phyloP scores from a whole-genome alignment of 495 filamentous ascomycete species.

The Xylaria palmicola region DNA sequence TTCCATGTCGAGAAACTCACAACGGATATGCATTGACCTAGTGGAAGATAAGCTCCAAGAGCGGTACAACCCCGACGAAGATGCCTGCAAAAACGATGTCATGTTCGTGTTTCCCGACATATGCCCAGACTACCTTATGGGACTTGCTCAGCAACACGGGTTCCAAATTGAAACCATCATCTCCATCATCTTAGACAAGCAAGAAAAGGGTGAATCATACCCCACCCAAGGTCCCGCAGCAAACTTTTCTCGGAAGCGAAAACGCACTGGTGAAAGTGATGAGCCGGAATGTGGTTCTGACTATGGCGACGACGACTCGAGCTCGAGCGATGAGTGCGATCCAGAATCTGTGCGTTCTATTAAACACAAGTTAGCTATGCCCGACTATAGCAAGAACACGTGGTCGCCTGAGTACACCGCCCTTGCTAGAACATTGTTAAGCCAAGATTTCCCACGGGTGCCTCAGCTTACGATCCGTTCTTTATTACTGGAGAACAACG shows the following conservation, averaged over 20 bases:
- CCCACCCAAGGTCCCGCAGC: conserved; percentile 23
- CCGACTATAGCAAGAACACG: background rate
- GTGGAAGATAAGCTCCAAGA: background rate
- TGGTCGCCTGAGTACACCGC: background rate
- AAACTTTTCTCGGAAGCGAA: conserved; percentile 32
- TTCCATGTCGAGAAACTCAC: background rate
- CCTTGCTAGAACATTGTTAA: conserved; percentile 23
- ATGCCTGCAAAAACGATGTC: conserved; percentile 25
- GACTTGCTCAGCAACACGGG: conserved; percentile 8
- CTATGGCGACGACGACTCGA: background rate
- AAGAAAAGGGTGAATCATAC: conserved; percentile 34
- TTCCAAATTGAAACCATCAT: conserved; percentile 25
- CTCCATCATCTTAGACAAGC: conserved; percentile 29
- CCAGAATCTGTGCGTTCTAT: conserved; percentile 2
- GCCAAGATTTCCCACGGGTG: conserved; percentile 20
- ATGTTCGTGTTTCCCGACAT: conserved; percentile 40
- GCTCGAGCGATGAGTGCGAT: conserved; percentile 1
- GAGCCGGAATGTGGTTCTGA: background rate
- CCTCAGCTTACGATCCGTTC: conserved; percentile 7
- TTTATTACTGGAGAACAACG: conserved; percentile 1
- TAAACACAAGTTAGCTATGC: background rate
- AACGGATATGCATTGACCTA: background rate
- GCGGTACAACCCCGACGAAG: background rate
- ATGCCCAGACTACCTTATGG: conserved; percentile 30
- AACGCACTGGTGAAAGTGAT: conserved; percentile 20